Evolutionary conservation across 306 rosid species (phyloP), one percentile per base, ranked within the genome.

Genomic region (Prunus dulcis): DNA sequence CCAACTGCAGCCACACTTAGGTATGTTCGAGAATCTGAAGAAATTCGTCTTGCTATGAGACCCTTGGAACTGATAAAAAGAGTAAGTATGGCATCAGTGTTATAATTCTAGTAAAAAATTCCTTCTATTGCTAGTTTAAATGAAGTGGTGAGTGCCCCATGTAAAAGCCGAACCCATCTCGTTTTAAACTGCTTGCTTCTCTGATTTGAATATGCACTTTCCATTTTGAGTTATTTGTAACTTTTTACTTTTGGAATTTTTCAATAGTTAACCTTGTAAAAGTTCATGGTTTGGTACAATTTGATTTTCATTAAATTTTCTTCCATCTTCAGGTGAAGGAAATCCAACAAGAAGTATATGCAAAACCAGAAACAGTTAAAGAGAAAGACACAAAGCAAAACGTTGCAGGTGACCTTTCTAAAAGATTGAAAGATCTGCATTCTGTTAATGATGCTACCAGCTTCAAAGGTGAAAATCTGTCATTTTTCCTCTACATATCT

Each of bases 61-160:
- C 97, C 99, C n/a, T 69, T 89, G 91, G 88, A 92, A 57, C 90
- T 95, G 74, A 95, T 95, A 64, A 89, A 89, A 82, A 89, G 99
- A 87, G 99, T 92, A 77, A 88, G 99, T 91, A 57, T 74, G 20
- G 25, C 72, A 74, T 53, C 60, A 28, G 15, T 45, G 23, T 47
- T 49, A 47, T 22, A 38, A 58, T 18, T 69, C 52, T 69, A 32
- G 43, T 69, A 13, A 43, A 49, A 38, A 2, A 19, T 14, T 38
- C 17, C 56, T 23, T 30, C 57, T 22, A 38, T 41, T 25, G 53
- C 38, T 64, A 14, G 64, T 51, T 32, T 15, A n/a, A 20, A 19
- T 0, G 2, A 52, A 41, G 34, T 8, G 76, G 25, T 22, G 56
- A 27, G 8, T 53, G 19, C 27, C 71, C 13, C 9, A 1, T 51